These are phyloP conservation scores for Pseudozyma thailandica DNA, from an alignment of 1,284 basidiomycete species.

Conservation along the genomic window DNA sequence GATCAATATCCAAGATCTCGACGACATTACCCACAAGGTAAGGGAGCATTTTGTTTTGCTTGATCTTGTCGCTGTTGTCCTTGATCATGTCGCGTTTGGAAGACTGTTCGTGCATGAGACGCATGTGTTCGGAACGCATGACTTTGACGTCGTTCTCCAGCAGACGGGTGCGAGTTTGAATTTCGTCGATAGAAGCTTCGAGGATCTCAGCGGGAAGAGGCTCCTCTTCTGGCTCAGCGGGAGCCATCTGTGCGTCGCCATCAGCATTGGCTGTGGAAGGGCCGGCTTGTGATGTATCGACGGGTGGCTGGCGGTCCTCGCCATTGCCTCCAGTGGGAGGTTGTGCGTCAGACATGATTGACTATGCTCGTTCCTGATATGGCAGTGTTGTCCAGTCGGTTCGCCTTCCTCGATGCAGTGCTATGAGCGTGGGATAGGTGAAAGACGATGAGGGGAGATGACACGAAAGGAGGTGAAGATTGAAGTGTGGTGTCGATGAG, in stretches of 20 bases:
- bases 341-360: slow-evolving; percentile 44
- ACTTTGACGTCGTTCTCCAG: slow-evolving; percentile 67
- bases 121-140: slow-evolving; percentile 77
- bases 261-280: slow-evolving; percentile 36
- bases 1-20: slow-evolving; percentile 88
- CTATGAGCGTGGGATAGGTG: not conserved
- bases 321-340: slow-evolving; percentile 24
- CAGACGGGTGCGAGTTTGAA: slow-evolving; percentile 64
- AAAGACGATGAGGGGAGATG: not conserved
- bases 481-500: not conserved
- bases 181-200: slow-evolving; percentile 61
- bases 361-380: not conserved
- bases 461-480: not conserved
- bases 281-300: slow-evolving; percentile 17
- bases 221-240: slow-evolving; percentile 45
- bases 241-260: slow-evolving; percentile 49
- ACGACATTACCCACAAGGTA: slow-evolving; percentile 95
- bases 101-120: slow-evolving; percentile 90
- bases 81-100: slow-evolving; percentile 98
- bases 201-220: slow-evolving; percentile 61
- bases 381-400: not conserved
- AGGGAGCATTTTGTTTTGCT: slow-evolving; percentile 98
- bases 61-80: slow-evolving; percentile 98
- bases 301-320: slow-evolving; percentile 20
- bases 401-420: too few species aligned